These are phyloP conservation scores for Laetiporus sulphureus DNA, from an alignment of 1,284 basidiomycete species.

Conservation along the genomic window DNA sequence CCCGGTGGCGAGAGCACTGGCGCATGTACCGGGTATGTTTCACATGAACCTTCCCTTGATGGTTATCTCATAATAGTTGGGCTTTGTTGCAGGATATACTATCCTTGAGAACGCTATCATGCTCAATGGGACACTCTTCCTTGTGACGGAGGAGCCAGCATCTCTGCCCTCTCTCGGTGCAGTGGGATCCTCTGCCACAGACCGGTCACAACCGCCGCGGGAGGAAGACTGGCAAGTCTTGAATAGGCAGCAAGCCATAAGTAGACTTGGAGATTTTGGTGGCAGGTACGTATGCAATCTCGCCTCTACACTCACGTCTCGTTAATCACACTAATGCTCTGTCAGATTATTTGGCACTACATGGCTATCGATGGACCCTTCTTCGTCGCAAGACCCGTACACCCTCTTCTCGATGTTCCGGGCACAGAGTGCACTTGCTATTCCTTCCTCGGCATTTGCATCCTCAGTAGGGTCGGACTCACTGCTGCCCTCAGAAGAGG, in stretches of 20 bases:
- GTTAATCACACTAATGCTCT: neutral
- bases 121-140: constrained; percentile 60
- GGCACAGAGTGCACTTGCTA: constrained; percentile 64
- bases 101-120: constrained; percentile 73
- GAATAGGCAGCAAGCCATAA: constrained; percentile 17
- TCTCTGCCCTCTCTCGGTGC: constrained; percentile 42
- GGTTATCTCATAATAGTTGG: too few relatives aligned
- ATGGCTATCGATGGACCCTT: constrained; percentile 23
- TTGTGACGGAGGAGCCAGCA: constrained; percentile 52
- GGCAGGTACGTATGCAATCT: constrained; percentile 22
- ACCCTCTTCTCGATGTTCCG: constrained; percentile 78
- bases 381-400: constrained; percentile 46
- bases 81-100: constrained; percentile 62
- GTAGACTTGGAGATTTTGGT: constrained; percentile 23
- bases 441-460: constrained; percentile 11
- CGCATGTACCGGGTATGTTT: constrained; percentile 53
- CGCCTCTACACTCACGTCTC: neutral
- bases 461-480: constrained; percentile 29
- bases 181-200: constrained; percentile 40
- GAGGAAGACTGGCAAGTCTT: constrained; percentile 51
- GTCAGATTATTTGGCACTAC: constrained; percentile 23
- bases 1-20: constrained; percentile 44
- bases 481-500: neutral
- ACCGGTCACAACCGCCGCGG: constrained; percentile 37
- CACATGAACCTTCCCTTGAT: neutral